Percentiles rank a stretch among this genome's conserved stretches.
These are phyloP conservation scores for Pythium myriotylum DNA, from an alignment of 352 stramenopile genomes.

Conservation along the genomic window DNA sequence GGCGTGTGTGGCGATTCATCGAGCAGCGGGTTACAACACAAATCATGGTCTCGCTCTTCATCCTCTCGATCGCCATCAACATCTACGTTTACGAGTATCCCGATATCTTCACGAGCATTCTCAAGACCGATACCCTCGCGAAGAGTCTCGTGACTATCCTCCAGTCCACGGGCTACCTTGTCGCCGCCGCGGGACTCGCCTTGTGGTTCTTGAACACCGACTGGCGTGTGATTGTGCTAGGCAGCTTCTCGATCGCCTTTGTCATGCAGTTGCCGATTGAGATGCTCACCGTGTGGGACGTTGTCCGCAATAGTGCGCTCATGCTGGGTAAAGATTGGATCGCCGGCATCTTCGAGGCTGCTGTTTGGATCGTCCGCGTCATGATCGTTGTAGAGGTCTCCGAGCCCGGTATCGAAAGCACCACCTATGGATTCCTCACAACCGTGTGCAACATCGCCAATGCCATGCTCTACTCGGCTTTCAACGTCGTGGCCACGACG, in stretches of 20 bases:
- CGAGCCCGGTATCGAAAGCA: constrained; percentile 18
- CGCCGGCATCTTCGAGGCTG: constrained; percentile 10
- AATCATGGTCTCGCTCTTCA: constrained; percentile 19
- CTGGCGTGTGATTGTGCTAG: constrained; percentile 12
- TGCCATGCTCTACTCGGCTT: neutral
- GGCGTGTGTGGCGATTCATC: constrained; percentile 19
- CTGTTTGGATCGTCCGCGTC: constrained; percentile 3
- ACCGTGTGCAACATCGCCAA: constrained; percentile 12
- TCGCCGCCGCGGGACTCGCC: constrained; percentile 4
- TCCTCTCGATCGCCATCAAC: constrained; percentile 3
- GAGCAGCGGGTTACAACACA: constrained; percentile 23
- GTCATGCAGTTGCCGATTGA: constrained; percentile 8
- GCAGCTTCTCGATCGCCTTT: neutral
- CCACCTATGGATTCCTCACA: constrained; percentile 21
- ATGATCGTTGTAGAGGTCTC: constrained; percentile 11
- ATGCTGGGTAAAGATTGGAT: constrained; percentile 8
- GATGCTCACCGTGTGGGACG: constrained; percentile 11
- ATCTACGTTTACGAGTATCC: constrained; percentile 4
- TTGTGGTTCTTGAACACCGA: constrained; percentile 19
- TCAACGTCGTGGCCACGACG: constrained; percentile 7
- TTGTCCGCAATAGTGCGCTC: constrained; percentile 12
- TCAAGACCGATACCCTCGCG: constrained; percentile 3
- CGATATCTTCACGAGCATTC: neutral
- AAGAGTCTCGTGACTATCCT: constrained; percentile 7
- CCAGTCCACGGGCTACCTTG: neutral